Conservation (phyloP, 2,329 filamentous ascomycete species). For the Fusarium nematophilum region DNA sequence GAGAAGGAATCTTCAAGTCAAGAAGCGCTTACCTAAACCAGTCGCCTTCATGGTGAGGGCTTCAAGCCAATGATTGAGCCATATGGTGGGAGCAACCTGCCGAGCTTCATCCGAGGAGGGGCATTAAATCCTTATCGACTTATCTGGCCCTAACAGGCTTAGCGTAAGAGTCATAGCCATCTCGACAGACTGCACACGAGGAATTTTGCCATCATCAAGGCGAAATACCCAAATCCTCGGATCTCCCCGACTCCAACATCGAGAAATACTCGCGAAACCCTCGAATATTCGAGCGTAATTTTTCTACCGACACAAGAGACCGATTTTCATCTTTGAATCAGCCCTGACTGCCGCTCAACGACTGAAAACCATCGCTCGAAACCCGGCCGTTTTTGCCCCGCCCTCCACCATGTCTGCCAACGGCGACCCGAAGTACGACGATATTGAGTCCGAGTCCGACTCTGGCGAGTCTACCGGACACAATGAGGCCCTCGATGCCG, state of each 20-base stretch:
- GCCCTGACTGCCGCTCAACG: conserved; percentile 21
- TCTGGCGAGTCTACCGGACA: conserved; percentile 73
- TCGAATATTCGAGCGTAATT: conserved; percentile 33
- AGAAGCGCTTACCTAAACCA: too few species aligned
- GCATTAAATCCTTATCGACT: conserved; percentile 52
- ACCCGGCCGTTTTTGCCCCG: conserved; percentile 44
- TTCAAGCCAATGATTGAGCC: background rate
- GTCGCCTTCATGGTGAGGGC: too few species aligned
- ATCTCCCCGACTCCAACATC: conserved; percentile 34
- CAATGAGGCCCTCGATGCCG: conserved; percentile 67
- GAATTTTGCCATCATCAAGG: conserved; percentile 55
- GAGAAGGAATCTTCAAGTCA: too few species aligned
- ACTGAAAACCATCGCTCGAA: conserved; percentile 39
- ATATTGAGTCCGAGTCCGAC: conserved; percentile 78
- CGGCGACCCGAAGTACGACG: conserved; percentile 74
- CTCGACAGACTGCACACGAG: conserved; percentile 53
- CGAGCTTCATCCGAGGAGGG: conserved; percentile 50
- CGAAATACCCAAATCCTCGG: conserved; percentile 48
- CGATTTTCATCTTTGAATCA: conserved; percentile 21
- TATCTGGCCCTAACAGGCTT: conserved; percentile 51
- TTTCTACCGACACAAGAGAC: conserved; percentile 31
- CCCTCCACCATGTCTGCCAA: conserved; percentile 63
- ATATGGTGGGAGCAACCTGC: conserved; percentile 11
- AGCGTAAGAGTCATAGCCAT: conserved; percentile 54
- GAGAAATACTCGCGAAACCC: conserved; percentile 26